Conservation (phyloP, 169 alveolate genomes). For the Plasmodium fragile region DNA sequence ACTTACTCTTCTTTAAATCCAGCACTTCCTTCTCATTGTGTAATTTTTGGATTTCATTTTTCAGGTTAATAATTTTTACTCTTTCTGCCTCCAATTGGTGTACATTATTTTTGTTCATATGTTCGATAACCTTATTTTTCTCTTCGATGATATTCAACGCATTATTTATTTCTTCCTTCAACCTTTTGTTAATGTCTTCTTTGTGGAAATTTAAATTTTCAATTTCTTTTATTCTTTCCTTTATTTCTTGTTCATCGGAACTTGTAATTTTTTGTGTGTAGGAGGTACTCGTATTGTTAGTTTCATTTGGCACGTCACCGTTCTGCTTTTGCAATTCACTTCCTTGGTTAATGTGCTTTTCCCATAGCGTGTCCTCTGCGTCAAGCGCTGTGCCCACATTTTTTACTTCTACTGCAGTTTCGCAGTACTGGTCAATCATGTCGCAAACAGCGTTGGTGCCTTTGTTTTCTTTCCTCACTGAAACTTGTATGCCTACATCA, state of each 20-base stretch:
- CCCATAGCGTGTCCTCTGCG: not conserved
- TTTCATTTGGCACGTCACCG: not conserved
- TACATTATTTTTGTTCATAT: conserved; percentile 25
- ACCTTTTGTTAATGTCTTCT: conserved; percentile 52
- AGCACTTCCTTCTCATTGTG: conserved; percentile 18
- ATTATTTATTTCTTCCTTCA: conserved; percentile 53
- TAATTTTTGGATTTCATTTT: conserved; percentile 48
- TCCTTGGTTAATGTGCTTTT: not conserved
- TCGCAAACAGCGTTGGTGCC: conserved; percentile 58
- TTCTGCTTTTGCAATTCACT: not conserved
- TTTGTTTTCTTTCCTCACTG: conserved; percentile 19
- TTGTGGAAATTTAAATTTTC: conserved; percentile 12
- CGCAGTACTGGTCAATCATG: conserved; percentile 43
- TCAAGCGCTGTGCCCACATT: conserved; percentile 9
- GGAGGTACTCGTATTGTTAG: not conserved
- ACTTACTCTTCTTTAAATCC: not conserved
- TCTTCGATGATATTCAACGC: conserved; percentile 65
- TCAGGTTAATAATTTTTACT: conserved; percentile 30
- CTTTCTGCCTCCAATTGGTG: conserved; percentile 36
- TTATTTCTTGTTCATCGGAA: conserved; percentile 23
- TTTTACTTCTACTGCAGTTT: conserved; percentile 20
- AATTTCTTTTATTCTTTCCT: conserved; percentile 14
- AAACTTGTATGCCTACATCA: conserved; percentile 31
- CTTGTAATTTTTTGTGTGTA: not conserved
- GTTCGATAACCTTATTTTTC: conserved; percentile 57